Conservation (phyloP, 1,139 yeast genomes). For the Saccharomyces hybrid region DNA sequence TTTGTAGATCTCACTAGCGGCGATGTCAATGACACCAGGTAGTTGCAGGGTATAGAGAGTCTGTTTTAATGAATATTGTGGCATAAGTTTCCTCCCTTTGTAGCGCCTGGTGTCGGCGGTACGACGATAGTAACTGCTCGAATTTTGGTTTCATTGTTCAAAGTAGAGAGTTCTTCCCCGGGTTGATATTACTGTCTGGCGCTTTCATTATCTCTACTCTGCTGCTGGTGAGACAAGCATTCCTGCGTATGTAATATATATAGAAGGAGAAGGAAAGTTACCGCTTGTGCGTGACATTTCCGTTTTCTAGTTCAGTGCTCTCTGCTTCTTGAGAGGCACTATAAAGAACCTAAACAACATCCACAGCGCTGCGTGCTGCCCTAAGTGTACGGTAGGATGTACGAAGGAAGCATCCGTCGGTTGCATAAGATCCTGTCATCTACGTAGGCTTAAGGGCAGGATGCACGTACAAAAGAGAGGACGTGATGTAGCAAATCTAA, state of each 20-base stretch:
- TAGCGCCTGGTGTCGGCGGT: too few relatives aligned
- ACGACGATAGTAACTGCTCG: constrained; percentile 37
- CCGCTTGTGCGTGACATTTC: background rate
- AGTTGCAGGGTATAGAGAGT: constrained; percentile 39
- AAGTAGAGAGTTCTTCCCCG: constrained; percentile 22
- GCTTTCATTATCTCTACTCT: too few relatives aligned
- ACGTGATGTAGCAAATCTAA: background rate
- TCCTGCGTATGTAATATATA: background rate
- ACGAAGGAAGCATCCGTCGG: background rate
- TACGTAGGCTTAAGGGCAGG: background rate
- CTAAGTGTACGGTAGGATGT: background rate
- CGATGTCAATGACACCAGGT: constrained; percentile 50
- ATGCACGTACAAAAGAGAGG: background rate
- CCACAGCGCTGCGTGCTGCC: background rate
- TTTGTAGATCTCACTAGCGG: constrained; percentile 60
- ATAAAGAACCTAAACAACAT: background rate
- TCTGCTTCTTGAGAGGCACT: background rate
- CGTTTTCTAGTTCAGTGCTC: background rate
- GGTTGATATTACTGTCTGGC: too few relatives aligned
- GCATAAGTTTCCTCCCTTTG: constrained; percentile 30
- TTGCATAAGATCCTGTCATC: background rate
- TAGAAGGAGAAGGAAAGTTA: background rate
- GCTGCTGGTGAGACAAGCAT: too few relatives aligned
- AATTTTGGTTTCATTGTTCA: constrained; percentile 35
- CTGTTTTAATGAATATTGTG: constrained; percentile 35